phyloP scores from a whole-genome alignment of 108 stramenopile species.

The Fragilaria crotonensis region DNA sequence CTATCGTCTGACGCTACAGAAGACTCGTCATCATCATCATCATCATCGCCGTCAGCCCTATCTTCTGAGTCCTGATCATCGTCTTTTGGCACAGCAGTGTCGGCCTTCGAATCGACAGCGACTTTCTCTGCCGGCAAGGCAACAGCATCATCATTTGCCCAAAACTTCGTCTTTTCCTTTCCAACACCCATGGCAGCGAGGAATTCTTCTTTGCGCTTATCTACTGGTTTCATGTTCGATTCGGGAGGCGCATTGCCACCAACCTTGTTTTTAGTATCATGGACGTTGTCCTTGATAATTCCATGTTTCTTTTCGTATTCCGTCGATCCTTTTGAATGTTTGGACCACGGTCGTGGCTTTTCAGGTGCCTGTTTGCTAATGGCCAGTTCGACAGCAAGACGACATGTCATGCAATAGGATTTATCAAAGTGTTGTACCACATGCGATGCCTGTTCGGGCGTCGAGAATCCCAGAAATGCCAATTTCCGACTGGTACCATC shows the following conservation, averaged over 20 bases:
- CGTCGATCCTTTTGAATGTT: conserved; percentile 41
- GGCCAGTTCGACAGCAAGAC: conserved; percentile 62
- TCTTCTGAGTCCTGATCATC: background rate
- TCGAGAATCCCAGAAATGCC: conserved; percentile 79
- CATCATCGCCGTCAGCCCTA: conserved; percentile 17
- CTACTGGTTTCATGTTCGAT: conserved; percentile 6
- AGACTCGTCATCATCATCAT: conserved; percentile 7
- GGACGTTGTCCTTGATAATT: conserved; percentile 12
- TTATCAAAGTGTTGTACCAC: conserved; percentile 53
- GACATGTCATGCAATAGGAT: conserved; percentile 45
- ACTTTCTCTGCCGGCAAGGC: conserved; percentile 10
- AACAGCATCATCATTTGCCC: conserved; percentile 76
- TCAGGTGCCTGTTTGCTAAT: conserved; percentile 38
- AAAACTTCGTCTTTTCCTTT: conserved; percentile 59
- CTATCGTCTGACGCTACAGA: conserved; percentile 21
- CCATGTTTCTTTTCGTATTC: conserved; percentile 14
- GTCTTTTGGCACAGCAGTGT: background rate
- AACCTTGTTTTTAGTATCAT: conserved; percentile 16
- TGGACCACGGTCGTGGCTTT: conserved; percentile 39
- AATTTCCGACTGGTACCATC: conserved; percentile 58
- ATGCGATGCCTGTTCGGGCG: conserved; percentile 35
- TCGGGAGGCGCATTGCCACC: conserved; percentile 12
- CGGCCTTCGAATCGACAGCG: background rate
- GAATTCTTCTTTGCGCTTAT: conserved; percentile 21
- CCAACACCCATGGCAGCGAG: conserved; percentile 24